Base-by-base conservation (phyloP, 2,329 filamentous ascomycete genomes). In the Colletotrichum truncatum region DNA sequence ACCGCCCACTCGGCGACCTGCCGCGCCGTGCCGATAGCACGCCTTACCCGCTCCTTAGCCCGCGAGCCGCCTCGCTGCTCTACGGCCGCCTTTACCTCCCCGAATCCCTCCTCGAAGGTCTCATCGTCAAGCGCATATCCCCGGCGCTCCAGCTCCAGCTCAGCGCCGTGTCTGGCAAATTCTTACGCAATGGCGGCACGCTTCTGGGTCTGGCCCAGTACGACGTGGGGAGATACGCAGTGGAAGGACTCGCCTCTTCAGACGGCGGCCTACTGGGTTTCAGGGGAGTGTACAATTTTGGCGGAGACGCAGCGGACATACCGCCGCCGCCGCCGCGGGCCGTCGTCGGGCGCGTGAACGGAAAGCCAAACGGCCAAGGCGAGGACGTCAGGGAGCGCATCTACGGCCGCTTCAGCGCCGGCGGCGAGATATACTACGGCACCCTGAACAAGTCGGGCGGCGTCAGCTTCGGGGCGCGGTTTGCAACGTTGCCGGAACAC, bases 341-440 rank as follows among this genome's bases (percentile, higher is more conserved):
- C 34, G 41, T n/a, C 72, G 4, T 69, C 68, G 36, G 69, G 65
- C 21, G 69, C 72, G 21, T 69, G 71, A 16, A 70, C 66, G 12
- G 70, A 64, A 55, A 67, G 16, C 41, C 25, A n/a, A n/a, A n/a
- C n/a, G n/a, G n/a, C 28, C 12, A 74, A 28, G 68, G 71, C 0
- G 82, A 87, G 8, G 64, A 67, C 7, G 39, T 46, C 4, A 81
- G 78, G 64, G 89, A 91, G 74, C 87, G 85, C 70, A 88, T 90
- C 64, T 91, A 89, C 80, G 94, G 92, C 8, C 89, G 95, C 18
- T 93, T 98, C 75, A 97, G 93, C 73, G 93, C 93, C 3, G 96
- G 96, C 34, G 95, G 90, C 59, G 96, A 99, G 78, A 84, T 97
- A 34, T 99, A 98, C 81, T 99, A 99, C 81, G 96, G 95, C 21